Base-by-base conservation (phyloP, 345 rosid species). In the Eutrema japonicum region DNA sequence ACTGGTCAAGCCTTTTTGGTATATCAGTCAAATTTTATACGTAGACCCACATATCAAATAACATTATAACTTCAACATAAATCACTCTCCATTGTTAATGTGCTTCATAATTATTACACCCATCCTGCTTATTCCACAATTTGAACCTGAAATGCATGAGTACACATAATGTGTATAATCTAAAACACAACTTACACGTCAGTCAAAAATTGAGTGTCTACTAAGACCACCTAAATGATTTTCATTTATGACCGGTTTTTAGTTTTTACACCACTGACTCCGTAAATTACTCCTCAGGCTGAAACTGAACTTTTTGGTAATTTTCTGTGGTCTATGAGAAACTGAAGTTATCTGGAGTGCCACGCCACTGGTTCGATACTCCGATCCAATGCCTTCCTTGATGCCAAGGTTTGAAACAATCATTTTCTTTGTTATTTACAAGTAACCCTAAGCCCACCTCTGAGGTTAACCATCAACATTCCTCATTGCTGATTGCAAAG, bases 391-490 rank as follows among this genome's bases (percentile, higher is more conserved):
- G 50, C 66, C 36, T 48, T 16, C 41, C 40, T 51, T 38, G 11
- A 11, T 66, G 52, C 67, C 51, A 32, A 49, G 47, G 2, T 49
- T 56, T 53, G 29, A 65, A 27, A 66, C 59, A 58, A 54, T 66
- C 53, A 40, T 60, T 33, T 58, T 45, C 75, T 69, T 41, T 68
- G 58, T 61, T 69, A 76, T 69, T 36, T 76, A 76, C 75, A 76
- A 30, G 57, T 42, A 41, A 50, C 30, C 67, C 48, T 41, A 66
- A 66, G 60, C 71, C 70, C 72, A 66, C 73, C 78, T 66, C 67
- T 41, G 54, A 74, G 67, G 66, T 13, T 40, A 30, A 74, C 11
- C 73, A 67, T 18, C 68, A 76, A 69, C 74, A 68, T 68, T 61
- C 50, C 57, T 68, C 70, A 60, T 60, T 59, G 30, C 68, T 74